Conservation (phyloP, 768 basidiomycete genomes). For the Chalciporus piperatus region DNA sequence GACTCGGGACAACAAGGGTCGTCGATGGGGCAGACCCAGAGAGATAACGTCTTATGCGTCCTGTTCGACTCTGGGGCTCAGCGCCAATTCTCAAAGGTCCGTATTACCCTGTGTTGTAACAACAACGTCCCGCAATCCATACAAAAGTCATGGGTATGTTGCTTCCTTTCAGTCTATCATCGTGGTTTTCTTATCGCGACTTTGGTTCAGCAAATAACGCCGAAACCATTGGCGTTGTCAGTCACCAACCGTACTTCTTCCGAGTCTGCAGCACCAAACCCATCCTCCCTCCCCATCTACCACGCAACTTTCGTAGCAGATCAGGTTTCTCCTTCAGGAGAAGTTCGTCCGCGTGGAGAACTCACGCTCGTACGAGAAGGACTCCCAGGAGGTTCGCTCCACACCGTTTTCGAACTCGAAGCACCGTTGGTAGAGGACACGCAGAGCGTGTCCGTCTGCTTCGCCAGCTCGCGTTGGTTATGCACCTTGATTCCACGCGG, state of each 20-base stretch:
- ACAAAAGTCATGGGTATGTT: neutral
- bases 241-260: neutral
- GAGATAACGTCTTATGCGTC: neutral
- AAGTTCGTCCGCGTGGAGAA: neutral
- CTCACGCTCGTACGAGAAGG: neutral
- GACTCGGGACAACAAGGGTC: neutral
- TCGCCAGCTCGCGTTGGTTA: slow-evolving; percentile 1
- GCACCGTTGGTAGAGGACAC: slow-evolving; percentile 1
- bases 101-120: slow-evolving; percentile 2
- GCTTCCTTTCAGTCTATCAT: neutral
- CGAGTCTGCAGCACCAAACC: neutral
- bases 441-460: slow-evolving; percentile 15
- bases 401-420: slow-evolving; percentile 10
- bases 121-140: neutral
- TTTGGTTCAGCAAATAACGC: neutral
- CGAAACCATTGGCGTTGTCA: neutral
- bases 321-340: neutral
- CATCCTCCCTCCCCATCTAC: slow-evolving; percentile 1
- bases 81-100: slow-evolving; percentile 3
- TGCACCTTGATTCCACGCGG: neutral
- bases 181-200: neutral
- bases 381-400: neutral
- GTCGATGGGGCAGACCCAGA: neutral
- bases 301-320: neutral
- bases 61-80: slow-evolving; percentile 5